Conservation (phyloP, 2,329 filamentous ascomycete genomes). For the Penicillium sp. region DNA sequence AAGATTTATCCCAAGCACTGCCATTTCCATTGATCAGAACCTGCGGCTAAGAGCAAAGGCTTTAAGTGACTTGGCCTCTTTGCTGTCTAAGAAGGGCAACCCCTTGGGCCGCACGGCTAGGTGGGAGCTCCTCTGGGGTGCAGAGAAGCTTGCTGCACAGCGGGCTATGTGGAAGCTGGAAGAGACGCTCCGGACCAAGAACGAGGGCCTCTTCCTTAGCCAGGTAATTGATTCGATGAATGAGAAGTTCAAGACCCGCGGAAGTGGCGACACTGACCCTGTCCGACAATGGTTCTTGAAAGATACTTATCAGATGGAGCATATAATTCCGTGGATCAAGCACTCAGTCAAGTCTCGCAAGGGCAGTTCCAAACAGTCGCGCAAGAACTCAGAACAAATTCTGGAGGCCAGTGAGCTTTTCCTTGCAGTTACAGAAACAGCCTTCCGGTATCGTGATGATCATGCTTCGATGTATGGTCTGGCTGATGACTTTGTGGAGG, state of each 20-base stretch:
- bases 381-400: slow-evolving; percentile 50
- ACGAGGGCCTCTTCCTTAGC: slow-evolving; percentile 70
- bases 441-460: slow-evolving; percentile 71
- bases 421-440: slow-evolving; percentile 64
- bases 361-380: slow-evolving; percentile 60
- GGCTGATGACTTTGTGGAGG: slow-evolving; percentile 65
- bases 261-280: slow-evolving; percentile 74
- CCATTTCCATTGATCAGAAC: slow-evolving; percentile 80
- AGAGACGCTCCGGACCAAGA: slow-evolving; percentile 65
- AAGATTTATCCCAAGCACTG: slow-evolving; percentile 71
- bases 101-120: slow-evolving; percentile 69
- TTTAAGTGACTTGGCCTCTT: slow-evolving; percentile 72
- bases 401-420: slow-evolving; percentile 78
- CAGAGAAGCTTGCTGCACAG: slow-evolving; percentile 86
- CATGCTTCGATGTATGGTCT: slow-evolving; percentile 76
- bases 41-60: slow-evolving; percentile 73
- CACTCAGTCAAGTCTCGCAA: slow-evolving; percentile 75
- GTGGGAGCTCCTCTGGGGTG: slow-evolving; percentile 85
- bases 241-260: slow-evolving; percentile 73
- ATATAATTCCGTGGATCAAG: slow-evolving; percentile 78
- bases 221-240: slow-evolving; percentile 77
- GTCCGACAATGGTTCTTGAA: slow-evolving; percentile 87
- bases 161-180: slow-evolving; percentile 79
- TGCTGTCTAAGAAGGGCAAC: slow-evolving; percentile 67
- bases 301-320: slow-evolving; percentile 72